Evolutionary conservation across 129 eudicot species (phyloP), one percentile per base, ranked within the genome.

Genomic region (Arctium lappa): DNA sequence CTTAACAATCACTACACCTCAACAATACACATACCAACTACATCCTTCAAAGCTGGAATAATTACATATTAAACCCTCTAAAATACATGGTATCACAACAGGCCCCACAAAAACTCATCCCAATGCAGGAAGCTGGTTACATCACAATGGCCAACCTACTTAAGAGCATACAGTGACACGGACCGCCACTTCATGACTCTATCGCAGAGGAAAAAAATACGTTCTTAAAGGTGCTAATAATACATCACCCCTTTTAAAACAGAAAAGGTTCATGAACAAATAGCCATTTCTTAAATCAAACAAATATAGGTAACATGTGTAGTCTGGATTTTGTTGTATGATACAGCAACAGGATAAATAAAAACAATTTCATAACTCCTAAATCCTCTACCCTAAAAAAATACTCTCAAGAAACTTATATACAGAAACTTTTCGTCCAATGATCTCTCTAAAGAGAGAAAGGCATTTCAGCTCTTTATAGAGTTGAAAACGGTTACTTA

Each of bases 351-450:
- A 22, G 34, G 16, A 31, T 38, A 74, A 74, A 18, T 15, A 69
- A 15, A 74, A 63, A 39, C 42, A 42, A 77, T 50, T 77, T 71
- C 63, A 53, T 60, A 22, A 72, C 40, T n/a, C 80, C 74, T 53
- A 82, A 16, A 75, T 31, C 76, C 68, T 78, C 69, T 60, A 46
- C 72, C 13, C 65, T 29, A 29, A 84, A 72, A 78, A 84, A 60
- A 13, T 69, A 36, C 60, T 72, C 81, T 42, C 65, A 48, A 50
- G 11, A 46, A 77, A 72, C 71, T 73, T 80, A 76, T 73, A 78
- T 84, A 72, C 80, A 73, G 3, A 73, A 73, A 73, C 33, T 73
- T 71, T 5, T 15, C 34, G 44, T 29, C 50, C 76, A 38, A 60
- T 60, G n/a, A 60, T 16, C 30, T 60, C 18, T 53, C 68, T n/a